Evolutionary conservation across 495 filamentous ascomycete species (phyloP).

Genomic region (Hyaloscypha finlandica): DNA sequence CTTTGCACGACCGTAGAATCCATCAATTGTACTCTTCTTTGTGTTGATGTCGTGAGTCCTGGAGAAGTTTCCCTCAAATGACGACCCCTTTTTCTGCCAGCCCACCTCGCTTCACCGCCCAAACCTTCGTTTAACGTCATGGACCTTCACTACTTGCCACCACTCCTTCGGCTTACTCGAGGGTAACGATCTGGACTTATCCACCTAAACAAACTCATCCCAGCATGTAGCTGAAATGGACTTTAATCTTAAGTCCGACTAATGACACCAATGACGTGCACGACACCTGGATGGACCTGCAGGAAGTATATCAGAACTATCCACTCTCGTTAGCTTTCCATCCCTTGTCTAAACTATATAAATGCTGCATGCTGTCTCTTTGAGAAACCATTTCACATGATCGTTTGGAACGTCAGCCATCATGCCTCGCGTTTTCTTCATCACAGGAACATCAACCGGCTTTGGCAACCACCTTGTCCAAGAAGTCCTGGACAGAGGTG

Average conservation of each 20-base stretch:
- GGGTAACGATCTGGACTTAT: neutral
- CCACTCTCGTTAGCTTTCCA: neutral
- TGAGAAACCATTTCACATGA: conserved; percentile 2
- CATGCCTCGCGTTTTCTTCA: conserved; percentile 32
- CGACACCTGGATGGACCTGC: neutral
- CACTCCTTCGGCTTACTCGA: too few species aligned
- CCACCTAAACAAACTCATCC: neutral
- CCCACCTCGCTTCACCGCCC: neutral
- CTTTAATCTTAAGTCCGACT: neutral
- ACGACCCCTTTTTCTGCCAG: neutral
- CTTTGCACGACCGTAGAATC: neutral
- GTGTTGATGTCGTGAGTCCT: neutral
- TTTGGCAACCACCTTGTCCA: conserved; percentile 41
- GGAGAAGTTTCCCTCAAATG: neutral
- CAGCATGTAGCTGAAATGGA: neutral
- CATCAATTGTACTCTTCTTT: neutral
- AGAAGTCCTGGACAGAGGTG: conserved; percentile 39
- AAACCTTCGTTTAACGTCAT: neutral
- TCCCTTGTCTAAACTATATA: neutral
- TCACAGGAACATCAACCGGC: conserved; percentile 44
- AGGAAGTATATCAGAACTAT: neutral
- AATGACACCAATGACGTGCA: neutral
- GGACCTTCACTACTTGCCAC: neutral
- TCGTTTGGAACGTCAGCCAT: conserved; percentile 9
- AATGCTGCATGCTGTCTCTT: neutral